A percentile compares a stretch with the other conserved stretches of the same genome.
Conservation (phyloP, 306 rosid genomes). For the Malus domestica region DNA sequence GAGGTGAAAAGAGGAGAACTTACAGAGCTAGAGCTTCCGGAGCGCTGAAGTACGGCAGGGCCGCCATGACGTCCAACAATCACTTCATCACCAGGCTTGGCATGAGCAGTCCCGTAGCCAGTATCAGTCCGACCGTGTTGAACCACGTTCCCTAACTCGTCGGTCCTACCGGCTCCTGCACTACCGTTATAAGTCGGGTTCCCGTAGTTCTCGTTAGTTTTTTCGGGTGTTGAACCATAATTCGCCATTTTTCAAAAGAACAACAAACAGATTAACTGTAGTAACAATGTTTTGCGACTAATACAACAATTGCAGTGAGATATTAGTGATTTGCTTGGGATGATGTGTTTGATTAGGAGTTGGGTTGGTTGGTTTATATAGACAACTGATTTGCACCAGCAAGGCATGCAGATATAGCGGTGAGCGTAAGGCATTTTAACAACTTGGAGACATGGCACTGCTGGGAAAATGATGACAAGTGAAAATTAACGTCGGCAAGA, state of each 20-base stretch:
- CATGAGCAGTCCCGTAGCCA: not conserved
- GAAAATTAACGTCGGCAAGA: too few species aligned
- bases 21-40: not conserved
- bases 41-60: not conserved
- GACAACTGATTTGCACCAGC: too few species aligned
- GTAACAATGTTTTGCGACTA: too few species aligned
- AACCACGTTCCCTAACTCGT: not conserved
- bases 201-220: not conserved
- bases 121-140: not conserved
- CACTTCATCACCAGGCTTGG: not conserved
- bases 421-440: too few species aligned
- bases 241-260: not conserved
- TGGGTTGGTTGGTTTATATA: too few species aligned
- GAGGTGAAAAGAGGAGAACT: not conserved
- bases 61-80: not conserved
- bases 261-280: too few species aligned
- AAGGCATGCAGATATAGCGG: too few species aligned
- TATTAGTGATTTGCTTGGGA: too few species aligned
- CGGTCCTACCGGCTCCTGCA: not conserved
- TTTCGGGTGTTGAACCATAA: not conserved
- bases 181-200: not conserved
- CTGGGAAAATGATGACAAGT: too few species aligned
- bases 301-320: too few species aligned
- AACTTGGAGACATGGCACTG: too few species aligned
- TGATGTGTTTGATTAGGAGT: too few species aligned